A percentile compares a stretch with the other conserved stretches of the same genome.
These are phyloP conservation scores for Moricandia moricandioides DNA, from an alignment of 345 rosid genomes.

Conservation along the genomic window DNA sequence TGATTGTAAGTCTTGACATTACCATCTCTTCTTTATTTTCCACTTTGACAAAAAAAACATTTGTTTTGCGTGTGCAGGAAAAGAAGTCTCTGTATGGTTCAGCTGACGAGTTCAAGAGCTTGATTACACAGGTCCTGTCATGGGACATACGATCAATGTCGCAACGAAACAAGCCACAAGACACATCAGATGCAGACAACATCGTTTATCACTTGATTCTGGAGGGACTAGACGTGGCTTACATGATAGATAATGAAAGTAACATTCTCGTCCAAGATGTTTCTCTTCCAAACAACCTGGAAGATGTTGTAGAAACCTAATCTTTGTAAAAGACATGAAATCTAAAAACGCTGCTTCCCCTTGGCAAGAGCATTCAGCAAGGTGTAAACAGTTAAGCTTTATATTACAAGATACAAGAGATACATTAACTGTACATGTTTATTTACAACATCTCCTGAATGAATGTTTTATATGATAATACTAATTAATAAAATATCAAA, in stretches of 20 bases:
- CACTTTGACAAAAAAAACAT: neutral
- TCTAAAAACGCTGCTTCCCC: neutral
- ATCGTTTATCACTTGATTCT: constrained; percentile 63
- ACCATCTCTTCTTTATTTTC: constrained; percentile 9
- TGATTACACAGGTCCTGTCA: constrained; percentile 71
- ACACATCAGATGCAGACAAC: constrained; percentile 16
- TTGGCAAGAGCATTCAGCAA: neutral
- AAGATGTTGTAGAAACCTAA: constrained; percentile 14
- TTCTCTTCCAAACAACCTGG: constrained; percentile 21
- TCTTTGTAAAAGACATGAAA: neutral
- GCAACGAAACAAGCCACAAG: constrained; percentile 58
- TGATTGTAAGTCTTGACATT: constrained; percentile 47
- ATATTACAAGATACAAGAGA: constrained; percentile 13
- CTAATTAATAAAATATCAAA: constrained; percentile 13
- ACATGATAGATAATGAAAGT: constrained; percentile 55
- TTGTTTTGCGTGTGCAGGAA: constrained; percentile 44
- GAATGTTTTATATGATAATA: constrained; percentile 1
- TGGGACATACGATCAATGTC: constrained; percentile 96
- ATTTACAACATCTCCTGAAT: constrained; percentile 11
- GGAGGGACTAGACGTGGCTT: constrained; percentile 75
- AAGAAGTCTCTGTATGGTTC: constrained; percentile 72
- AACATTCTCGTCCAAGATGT: constrained; percentile 62
- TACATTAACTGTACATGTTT: constrained; percentile 13
- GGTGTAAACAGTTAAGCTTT: neutral
- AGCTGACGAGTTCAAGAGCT: constrained; percentile 54